phyloP scores from a whole-genome alignment of 192 early-diverging fungal species.

The Backusella tuberculispora region DNA sequence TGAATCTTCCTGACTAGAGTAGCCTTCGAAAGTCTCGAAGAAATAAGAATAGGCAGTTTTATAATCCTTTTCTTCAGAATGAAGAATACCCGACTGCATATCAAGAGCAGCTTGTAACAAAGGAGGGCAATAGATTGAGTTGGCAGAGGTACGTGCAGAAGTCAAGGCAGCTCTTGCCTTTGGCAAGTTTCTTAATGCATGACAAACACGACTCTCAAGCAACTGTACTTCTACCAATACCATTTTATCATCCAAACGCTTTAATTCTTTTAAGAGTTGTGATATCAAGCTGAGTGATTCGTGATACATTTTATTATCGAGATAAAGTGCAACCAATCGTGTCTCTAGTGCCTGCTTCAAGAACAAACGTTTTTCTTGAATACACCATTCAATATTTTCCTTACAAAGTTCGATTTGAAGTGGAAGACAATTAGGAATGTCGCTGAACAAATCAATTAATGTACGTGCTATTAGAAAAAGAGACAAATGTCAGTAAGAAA shows the following conservation, averaged over 20 bases:
- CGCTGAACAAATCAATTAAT: conserved; percentile 84
- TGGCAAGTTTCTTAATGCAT: conserved; percentile 90
- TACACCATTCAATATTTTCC: conserved; percentile 93
- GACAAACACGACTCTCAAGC: conserved; percentile 92
- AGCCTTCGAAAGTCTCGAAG: conserved; percentile 97
- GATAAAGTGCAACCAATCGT: conserved; percentile 82
- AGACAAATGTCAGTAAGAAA: not conserved
- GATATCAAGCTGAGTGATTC: conserved; percentile 86
- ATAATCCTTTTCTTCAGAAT: conserved; percentile 99
- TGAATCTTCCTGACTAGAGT: conserved; percentile 85
- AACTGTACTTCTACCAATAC: conserved; percentile 97
- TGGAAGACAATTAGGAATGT: conserved; percentile 84
- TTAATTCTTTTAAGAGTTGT: conserved; percentile 92
- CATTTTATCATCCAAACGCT: conserved; percentile 98
- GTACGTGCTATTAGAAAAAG: conserved; percentile 65
- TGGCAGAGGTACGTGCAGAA: conserved; percentile 94
- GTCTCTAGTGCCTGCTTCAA: conserved; percentile 96
- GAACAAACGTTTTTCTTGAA: conserved; percentile 91
- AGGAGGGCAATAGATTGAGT: conserved; percentile 97
- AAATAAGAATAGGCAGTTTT: conserved; percentile 99
- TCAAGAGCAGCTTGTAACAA: conserved; percentile 95
- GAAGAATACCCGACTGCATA: conserved; percentile 96
- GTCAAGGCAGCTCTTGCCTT: conserved; percentile 96
- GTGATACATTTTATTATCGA: conserved; percentile 95
- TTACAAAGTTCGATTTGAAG: conserved; percentile 94